A percentile compares a stretch with the other conserved stretches of the same genome.
phyloP scores from a whole-genome alignment of 208 protist genomes.

The Spongospora subterranea region DNA sequence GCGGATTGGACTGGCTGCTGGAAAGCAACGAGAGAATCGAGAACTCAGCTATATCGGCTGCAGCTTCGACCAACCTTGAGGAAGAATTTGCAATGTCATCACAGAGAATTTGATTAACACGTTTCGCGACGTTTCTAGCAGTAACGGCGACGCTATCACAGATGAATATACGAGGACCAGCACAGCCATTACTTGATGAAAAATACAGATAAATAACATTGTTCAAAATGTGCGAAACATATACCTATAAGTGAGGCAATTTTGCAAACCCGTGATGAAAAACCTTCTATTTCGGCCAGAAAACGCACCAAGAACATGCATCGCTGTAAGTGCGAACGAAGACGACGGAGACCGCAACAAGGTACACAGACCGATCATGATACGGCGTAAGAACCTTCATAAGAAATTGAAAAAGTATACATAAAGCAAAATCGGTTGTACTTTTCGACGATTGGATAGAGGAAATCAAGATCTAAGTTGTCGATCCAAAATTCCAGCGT shows the following conservation, averaged over 20 bases:
- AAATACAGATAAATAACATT: neutral
- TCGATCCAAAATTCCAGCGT: conserved; percentile 71
- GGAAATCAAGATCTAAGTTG: conserved; percentile 69
- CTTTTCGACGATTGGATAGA: conserved; percentile 62
- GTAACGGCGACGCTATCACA: neutral
- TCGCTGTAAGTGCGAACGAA: conserved; percentile 69
- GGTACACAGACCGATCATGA: conserved; percentile 57
- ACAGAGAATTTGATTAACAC: neutral
- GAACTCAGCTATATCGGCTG: neutral
- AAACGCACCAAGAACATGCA: conserved; percentile 82
- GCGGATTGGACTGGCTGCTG: neutral
- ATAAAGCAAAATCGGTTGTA: no score
- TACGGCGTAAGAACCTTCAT: conserved; percentile 4
- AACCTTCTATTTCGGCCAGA: conserved; percentile 78
- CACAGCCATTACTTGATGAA: neutral
- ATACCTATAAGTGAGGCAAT: conserved; percentile 37
- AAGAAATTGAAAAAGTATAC: no score
- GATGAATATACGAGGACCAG: neutral
- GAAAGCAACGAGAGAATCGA: neutral
- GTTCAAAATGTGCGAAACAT: neutral
- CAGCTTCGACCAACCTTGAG: neutral
- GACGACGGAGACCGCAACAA: conserved; percentile 67
- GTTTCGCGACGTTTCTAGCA: neutral
- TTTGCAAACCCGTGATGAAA: conserved; percentile 56
- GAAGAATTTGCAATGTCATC: neutral